A percentile compares a stretch with the other conserved stretches of the same genome.
phyloP scores from a whole-genome alignment of 805 yeast genomes.

The Cyberlindnera mycetangii region DNA sequence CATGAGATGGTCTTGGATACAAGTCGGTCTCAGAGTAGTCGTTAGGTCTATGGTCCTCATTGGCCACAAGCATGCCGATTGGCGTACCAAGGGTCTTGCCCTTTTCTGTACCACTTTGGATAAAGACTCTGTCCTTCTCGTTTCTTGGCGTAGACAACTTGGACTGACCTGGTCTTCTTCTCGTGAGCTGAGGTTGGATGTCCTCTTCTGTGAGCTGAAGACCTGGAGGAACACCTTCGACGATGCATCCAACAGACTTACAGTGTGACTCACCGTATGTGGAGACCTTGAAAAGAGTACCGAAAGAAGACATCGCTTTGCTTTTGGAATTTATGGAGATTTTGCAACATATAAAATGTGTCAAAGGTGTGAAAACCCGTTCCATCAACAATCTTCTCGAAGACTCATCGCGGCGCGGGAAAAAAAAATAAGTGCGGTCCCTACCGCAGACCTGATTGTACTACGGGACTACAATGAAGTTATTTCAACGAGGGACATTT shows the following conservation, averaged over 20 bases:
- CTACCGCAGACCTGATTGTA: neutral
- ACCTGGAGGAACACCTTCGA: constrained; percentile 98
- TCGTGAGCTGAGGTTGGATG: constrained; percentile 90
- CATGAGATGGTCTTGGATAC: constrained; percentile 97
- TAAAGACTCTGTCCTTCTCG: constrained; percentile 89
- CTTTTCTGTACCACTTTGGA: constrained; percentile 91
- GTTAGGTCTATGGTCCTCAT: constrained; percentile 95
- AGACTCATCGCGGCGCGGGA: constrained; percentile 1
- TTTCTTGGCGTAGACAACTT: constrained; percentile 91
- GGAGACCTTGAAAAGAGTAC: constrained; percentile 66
- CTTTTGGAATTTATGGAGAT: neutral
- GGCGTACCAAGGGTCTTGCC: constrained; percentile 94
- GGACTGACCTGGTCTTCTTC: constrained; percentile 98
- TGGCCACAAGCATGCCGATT: constrained; percentile 86
- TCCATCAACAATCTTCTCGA: neutral
- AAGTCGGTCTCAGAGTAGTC: constrained; percentile 94
- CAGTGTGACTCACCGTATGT: constrained; percentile 99
- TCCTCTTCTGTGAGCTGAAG: constrained; percentile 80
- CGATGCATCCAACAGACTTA: constrained; percentile 95
- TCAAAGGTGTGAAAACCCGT: neutral
- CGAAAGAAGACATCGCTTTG: constrained; percentile 67
- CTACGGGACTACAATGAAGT: neutral
- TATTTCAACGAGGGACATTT: neutral
- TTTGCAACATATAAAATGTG: too few relatives aligned
- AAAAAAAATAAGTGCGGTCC: constrained; percentile 3